Conservation (phyloP, 2,329 filamentous ascomycete species). For the Nothopassalora personata region DNA sequence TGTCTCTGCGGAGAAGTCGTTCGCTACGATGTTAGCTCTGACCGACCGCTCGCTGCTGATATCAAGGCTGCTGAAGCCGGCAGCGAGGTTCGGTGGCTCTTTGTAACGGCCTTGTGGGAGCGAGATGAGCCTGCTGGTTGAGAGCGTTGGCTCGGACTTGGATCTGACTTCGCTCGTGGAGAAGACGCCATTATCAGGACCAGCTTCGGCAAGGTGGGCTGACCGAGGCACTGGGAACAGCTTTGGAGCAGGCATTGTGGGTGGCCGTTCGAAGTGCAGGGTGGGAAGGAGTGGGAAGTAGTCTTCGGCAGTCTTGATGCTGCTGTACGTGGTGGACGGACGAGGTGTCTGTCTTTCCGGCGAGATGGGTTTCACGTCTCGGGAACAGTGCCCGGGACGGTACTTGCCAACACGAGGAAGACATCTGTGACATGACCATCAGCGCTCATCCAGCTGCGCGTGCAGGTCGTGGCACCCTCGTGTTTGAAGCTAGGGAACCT, state of each 20-base stretch:
- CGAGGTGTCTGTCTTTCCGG: neutral
- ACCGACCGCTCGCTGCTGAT: constrained; percentile 19
- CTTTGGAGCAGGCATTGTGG: constrained; percentile 1
- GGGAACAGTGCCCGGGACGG: neutral
- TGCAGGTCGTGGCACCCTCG: neutral
- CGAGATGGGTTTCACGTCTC: neutral
- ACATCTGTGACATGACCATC: neutral
- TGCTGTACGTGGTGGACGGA: neutral
- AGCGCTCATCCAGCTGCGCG: neutral
- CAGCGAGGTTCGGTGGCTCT: constrained; percentile 26
- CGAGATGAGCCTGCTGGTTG: constrained; percentile 24
- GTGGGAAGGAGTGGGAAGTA: no score
- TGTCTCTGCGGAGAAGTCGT: constrained; percentile 19
- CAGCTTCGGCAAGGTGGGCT: constrained; percentile 9
- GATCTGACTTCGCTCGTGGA: constrained; percentile 25
- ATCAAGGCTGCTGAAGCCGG: constrained; percentile 26
- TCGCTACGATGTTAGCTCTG: constrained; percentile 26
- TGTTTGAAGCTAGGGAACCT: neutral
- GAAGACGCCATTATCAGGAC: constrained; percentile 28
- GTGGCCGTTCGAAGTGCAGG: no score
- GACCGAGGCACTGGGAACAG: neutral
- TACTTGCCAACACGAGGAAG: neutral
- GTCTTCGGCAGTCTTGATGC: neutral
- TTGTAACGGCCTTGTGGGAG: constrained; percentile 26
- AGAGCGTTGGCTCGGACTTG: constrained; percentile 8